Conservation (phyloP, 2,329 filamentous ascomycete genomes). For the Aspergillus quadricinctus region DNA sequence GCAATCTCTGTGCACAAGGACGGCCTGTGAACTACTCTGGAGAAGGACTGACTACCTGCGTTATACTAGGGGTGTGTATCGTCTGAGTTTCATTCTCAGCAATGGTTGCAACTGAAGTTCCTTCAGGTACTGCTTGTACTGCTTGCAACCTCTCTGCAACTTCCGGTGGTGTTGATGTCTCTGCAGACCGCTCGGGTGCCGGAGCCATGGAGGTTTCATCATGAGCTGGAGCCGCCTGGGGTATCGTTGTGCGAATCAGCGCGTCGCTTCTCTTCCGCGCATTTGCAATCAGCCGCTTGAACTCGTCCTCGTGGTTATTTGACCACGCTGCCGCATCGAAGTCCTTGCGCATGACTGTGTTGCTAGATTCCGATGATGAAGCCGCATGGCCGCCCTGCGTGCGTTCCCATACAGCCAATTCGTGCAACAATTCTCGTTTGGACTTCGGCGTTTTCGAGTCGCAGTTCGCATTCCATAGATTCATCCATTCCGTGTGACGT, state of each 20-base stretch:
- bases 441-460: slow-evolving; percentile 71
- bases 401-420: slow-evolving; percentile 81
- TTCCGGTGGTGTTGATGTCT: background rate
- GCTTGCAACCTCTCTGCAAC: background rate
- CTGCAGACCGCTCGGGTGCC: slow-evolving; percentile 1
- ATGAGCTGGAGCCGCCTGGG: slow-evolving; percentile 12
- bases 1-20: background rate
- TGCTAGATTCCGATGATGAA: slow-evolving; percentile 17
- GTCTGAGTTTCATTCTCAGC: slow-evolving; percentile 3
- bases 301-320: slow-evolving; percentile 66
- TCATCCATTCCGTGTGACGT: slow-evolving; percentile 89
- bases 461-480: slow-evolving; percentile 95
- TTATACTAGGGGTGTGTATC: slow-evolving; percentile 6
- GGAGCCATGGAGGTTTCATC: slow-evolving; percentile 4
- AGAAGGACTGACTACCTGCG: slow-evolving; percentile 2
- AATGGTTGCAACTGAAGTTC: slow-evolving; percentile 1
- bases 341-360: slow-evolving; percentile 73
- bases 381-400: slow-evolving; percentile 64
- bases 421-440: slow-evolving; percentile 67
- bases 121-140: slow-evolving; percentile 1
- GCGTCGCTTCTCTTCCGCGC: slow-evolving; percentile 56
- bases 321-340: slow-evolving; percentile 80
- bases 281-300: slow-evolving; percentile 72
- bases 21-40: background rate
- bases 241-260: slow-evolving; percentile 22